Evolutionary conservation across 176 grass and related monocot genomes (phyloP).

Genomic region (Dendrocalamus sinicus): DNA sequence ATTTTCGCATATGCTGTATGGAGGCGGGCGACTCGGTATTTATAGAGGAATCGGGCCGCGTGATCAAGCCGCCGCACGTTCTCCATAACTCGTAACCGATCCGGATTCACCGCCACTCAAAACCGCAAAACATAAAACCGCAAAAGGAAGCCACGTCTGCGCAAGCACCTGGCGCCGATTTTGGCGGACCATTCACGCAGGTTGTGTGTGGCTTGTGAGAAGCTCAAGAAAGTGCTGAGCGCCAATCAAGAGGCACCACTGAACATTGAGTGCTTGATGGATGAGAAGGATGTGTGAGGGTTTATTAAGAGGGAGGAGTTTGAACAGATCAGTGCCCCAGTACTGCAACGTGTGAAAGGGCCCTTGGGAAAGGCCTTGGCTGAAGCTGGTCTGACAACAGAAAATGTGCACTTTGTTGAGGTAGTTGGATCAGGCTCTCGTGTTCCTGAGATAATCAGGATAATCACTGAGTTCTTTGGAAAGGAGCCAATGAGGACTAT

Average conservation of each 20-base stretch:
- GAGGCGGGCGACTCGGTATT: too few species aligned
- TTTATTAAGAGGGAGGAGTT: constrained; percentile 85
- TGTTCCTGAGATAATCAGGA: constrained; percentile 74
- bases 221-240: constrained; percentile 78
- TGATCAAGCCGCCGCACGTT: too few species aligned
- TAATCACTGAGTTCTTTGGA: constrained; percentile 78
- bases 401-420: constrained; percentile 64
- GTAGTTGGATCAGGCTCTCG: constrained; percentile 75
- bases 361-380: constrained; percentile 65
- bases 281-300: constrained; percentile 66
- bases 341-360: constrained; percentile 66
- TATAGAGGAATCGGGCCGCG: too few species aligned
- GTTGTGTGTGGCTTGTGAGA: constrained; percentile 62
- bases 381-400: constrained; percentile 44
- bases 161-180: too few species aligned
- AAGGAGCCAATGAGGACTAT: constrained; percentile 80
- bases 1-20: too few species aligned
- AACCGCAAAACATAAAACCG: too few species aligned
- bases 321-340: constrained; percentile 56
- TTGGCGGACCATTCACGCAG: too few species aligned
- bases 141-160: too few species aligned
- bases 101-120: too few species aligned
- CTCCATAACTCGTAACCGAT: too few species aligned
- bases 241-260: constrained; percentile 68
- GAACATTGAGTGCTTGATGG: constrained; percentile 72